A percentile compares a stretch with the other conserved stretches of the same genome.
Conservation (phyloP, 129 eudicot genomes). For the Lonicera japonica region DNA sequence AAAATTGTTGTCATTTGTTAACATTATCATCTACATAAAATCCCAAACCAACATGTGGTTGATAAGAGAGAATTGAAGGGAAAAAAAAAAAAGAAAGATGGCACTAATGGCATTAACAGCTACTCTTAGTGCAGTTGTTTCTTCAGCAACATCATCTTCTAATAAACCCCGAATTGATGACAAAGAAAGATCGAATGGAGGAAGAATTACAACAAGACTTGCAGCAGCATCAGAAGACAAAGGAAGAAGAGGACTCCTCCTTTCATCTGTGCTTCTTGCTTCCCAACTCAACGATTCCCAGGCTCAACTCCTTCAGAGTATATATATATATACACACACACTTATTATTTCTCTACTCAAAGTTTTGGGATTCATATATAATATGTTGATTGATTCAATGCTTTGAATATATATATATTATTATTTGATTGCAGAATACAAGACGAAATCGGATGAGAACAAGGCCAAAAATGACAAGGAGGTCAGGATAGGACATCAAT, state of each 20-base stretch:
- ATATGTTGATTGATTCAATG: no score
- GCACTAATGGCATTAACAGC: slow-evolving; percentile 37
- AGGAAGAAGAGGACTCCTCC: slow-evolving; percentile 53
- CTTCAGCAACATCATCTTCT: slow-evolving; percentile 17
- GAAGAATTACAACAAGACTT: slow-evolving; percentile 1
- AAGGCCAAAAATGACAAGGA: slow-evolving; percentile 79
- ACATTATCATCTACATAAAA: slow-evolving; percentile 30
- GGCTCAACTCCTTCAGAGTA: slow-evolving; percentile 70
- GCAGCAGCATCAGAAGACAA: slow-evolving; percentile 22
- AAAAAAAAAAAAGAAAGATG: neutral
- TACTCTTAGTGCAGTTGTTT: slow-evolving; percentile 30
- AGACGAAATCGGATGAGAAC: slow-evolving; percentile 80
- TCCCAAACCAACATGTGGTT: slow-evolving; percentile 34
- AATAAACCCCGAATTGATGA: slow-evolving; percentile 27
- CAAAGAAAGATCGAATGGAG: slow-evolving; percentile 15
- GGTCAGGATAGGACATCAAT: no score
- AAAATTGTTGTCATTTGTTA: slow-evolving; percentile 25
- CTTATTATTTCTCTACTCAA: neutral
- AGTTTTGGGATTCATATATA: neutral
- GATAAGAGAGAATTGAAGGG: slow-evolving; percentile 11
- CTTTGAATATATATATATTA: neutral
- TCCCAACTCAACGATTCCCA: slow-evolving; percentile 42
- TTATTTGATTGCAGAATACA: slow-evolving; percentile 39
- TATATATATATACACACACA: neutral
- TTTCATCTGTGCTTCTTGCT: slow-evolving; percentile 34